A percentile compares a stretch with the other conserved stretches of the same genome.
phyloP scores from a whole-genome alignment of 768 basidiomycete genomes.

The Lentinula raphanica region DNA sequence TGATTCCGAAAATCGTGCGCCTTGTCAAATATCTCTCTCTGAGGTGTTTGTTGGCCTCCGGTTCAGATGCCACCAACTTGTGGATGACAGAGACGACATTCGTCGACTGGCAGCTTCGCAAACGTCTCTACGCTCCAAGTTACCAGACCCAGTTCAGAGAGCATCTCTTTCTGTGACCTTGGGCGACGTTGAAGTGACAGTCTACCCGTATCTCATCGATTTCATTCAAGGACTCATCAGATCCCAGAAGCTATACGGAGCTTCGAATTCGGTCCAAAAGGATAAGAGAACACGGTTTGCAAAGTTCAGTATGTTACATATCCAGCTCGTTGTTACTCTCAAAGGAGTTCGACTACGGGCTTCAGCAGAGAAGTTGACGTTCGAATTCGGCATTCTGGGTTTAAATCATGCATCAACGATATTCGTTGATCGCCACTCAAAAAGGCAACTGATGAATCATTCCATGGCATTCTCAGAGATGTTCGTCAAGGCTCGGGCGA shows the following conservation, averaged over 20 bases:
- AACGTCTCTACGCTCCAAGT: slow-evolving; percentile 35
- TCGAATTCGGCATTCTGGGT: slow-evolving; percentile 49
- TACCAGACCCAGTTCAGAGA: slow-evolving; percentile 23
- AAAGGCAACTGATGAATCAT: slow-evolving; percentile 40
- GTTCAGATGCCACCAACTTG: slow-evolving; percentile 17
- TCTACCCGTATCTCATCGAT: slow-evolving; percentile 55
- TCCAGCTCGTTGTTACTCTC: slow-evolving; percentile 38
- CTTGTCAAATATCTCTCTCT: slow-evolving; percentile 32
- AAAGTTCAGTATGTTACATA: not conserved
- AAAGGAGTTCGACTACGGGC: slow-evolving; percentile 50
- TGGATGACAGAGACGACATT: slow-evolving; percentile 8
- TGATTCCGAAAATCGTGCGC: slow-evolving; percentile 24
- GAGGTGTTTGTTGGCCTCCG: slow-evolving; percentile 23
- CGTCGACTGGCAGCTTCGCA: slow-evolving; percentile 28
- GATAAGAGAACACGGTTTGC: not conserved
- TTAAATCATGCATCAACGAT: not conserved
- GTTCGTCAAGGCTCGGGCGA: slow-evolving; percentile 56
- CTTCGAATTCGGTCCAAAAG: slow-evolving; percentile 9
- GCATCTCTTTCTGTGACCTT: slow-evolving; percentile 31
- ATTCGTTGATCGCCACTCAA: not conserved
- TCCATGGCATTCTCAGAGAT: slow-evolving; percentile 45
- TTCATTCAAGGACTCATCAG: slow-evolving; percentile 55
- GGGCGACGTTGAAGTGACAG: slow-evolving; percentile 34
- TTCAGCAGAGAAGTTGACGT: slow-evolving; percentile 63
- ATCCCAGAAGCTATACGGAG: slow-evolving; percentile 35